Base-by-base conservation (phyloP, 331 rosid genomes). In the Dryas integrifolia region DNA sequence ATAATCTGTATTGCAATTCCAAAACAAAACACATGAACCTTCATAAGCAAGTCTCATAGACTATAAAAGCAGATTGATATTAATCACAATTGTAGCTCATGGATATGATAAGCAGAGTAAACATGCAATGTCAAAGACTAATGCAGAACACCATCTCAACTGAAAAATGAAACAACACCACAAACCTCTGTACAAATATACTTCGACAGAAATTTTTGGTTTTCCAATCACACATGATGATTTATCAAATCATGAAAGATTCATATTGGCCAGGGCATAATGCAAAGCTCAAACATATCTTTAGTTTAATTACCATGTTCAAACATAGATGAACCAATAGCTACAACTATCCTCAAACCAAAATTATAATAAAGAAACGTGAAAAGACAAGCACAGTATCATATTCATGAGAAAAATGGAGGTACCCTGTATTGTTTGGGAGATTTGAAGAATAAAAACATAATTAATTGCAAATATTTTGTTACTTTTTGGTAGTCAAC, bases 1-100 rank as follows among this genome's bases (percentile, higher is more conserved):
- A 81, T 76, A 95, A 81, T 76, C 98, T 88, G 91, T 70, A 84
- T 81, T 21, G 68, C 55, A 43, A 67, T 70, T 72, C 74, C 77
- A 56, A 79, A 21, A 26, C 15, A 69, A 60, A 69, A 53, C 38
- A 38, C 9, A 5, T 14, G 4, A 61, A 56, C 44, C 80, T 58
- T 59, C 76, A 8, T 16, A 39, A 62, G 38, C 11, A 8, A 11
- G 55, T 56, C 62, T 4, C 5, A 53, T 70, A 16, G 45, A 51
- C 30, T 48, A 41, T 48, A 62, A 35, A 44, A 21, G 9, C 13
- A 15, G 40, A 18, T 16, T 7, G 58, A 57, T 67, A 69, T 16
- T 6, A 52, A 51, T 39, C 62, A 11, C 16, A 16, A 51, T 40
- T 58, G 64, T 58, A 58, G 35, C 5, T 38, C 45, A 60, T 38